These are phyloP conservation scores for Lodderomyces oxycetoniae DNA, from an alignment of 1,139 yeast genomes.

Conservation along the genomic window DNA sequence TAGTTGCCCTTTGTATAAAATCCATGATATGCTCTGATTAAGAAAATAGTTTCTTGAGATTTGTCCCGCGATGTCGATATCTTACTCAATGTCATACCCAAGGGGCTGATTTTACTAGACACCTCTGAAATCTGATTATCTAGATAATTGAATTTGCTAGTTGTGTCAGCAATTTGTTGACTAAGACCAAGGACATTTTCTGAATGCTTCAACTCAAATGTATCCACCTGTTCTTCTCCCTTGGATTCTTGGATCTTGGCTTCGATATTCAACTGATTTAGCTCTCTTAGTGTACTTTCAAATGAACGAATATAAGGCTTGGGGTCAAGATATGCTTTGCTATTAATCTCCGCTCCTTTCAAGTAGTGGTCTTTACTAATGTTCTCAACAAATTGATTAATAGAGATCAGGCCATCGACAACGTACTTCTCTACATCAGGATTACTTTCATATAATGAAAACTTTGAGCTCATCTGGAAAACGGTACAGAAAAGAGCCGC, in stretches of 20 bases:
- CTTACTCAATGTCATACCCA: constrained; percentile 69
- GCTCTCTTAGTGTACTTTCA: constrained; percentile 75
- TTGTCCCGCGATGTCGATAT: constrained; percentile 76
- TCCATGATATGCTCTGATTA: constrained; percentile 74
- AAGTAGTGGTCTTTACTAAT: constrained; percentile 66
- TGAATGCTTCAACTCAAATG: constrained; percentile 65
- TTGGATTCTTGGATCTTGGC: constrained; percentile 45
- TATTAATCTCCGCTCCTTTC: constrained; percentile 52
- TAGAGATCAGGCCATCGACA: constrained; percentile 35
- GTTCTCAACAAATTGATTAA: constrained; percentile 79
- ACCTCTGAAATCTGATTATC: constrained; percentile 59
- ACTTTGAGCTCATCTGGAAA: constrained; percentile 11
- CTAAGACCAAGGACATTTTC: constrained; percentile 58
- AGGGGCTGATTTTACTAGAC: constrained; percentile 61
- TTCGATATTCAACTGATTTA: constrained; percentile 54
- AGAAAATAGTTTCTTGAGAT: constrained; percentile 65
- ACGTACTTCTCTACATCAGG: constrained; percentile 49
- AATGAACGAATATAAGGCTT: constrained; percentile 93
- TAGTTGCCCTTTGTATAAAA: constrained; percentile 62
- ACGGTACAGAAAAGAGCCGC: too few species aligned
- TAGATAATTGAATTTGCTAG: constrained; percentile 48
- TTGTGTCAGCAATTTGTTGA: constrained; percentile 41
- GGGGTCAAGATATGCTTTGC: constrained; percentile 67
- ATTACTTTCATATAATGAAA: constrained; percentile 56
- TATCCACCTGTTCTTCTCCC: constrained; percentile 53